phyloP scores from a whole-genome alignment of 1,284 basidiomycete species.

The Ustilago shanxiensis region DNA sequence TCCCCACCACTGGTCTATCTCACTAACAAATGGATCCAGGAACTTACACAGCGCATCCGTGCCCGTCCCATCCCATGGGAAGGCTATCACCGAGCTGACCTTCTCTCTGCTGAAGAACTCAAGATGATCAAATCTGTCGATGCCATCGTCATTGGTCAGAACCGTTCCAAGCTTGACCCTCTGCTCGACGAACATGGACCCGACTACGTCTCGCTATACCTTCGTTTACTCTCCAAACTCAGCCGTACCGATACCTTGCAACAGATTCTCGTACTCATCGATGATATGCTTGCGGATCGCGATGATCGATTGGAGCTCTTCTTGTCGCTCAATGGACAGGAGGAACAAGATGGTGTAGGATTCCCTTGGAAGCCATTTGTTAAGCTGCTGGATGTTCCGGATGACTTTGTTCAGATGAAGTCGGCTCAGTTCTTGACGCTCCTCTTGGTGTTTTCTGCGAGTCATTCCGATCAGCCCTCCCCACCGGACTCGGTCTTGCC shows the following conservation, averaged over 20 bases:
- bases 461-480: constrained; percentile 32
- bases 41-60: constrained; percentile 86
- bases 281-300: constrained; percentile 83
- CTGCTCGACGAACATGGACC: constrained; percentile 70
- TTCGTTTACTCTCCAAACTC: constrained; percentile 90
- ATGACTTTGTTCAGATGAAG: constrained; percentile 93
- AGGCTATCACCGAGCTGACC: constrained; percentile 94
- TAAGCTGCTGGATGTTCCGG: constrained; percentile 84
- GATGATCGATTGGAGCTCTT: constrained; percentile 69
- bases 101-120: constrained; percentile 89
- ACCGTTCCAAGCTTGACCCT: constrained; percentile 86
- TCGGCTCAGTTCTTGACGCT: constrained; percentile 88
- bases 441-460: constrained; percentile 74
- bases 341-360: constrained; percentile 73
- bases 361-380: constrained; percentile 88
- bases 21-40: constrained; percentile 87
- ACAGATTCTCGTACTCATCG: constrained; percentile 89
- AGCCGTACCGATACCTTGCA: constrained; percentile 94
- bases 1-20: constrained; percentile 80
- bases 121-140: constrained; percentile 76
- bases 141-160: constrained; percentile 94
- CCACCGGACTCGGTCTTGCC: constrained; percentile 44
- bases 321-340: constrained; percentile 54
- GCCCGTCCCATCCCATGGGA: constrained; percentile 96
- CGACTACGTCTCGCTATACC: constrained; percentile 87